These are phyloP conservation scores for Hypoxylon sp. DNA, from an alignment of 2,329 filamentous ascomycete genomes.

Conservation along the genomic window DNA sequence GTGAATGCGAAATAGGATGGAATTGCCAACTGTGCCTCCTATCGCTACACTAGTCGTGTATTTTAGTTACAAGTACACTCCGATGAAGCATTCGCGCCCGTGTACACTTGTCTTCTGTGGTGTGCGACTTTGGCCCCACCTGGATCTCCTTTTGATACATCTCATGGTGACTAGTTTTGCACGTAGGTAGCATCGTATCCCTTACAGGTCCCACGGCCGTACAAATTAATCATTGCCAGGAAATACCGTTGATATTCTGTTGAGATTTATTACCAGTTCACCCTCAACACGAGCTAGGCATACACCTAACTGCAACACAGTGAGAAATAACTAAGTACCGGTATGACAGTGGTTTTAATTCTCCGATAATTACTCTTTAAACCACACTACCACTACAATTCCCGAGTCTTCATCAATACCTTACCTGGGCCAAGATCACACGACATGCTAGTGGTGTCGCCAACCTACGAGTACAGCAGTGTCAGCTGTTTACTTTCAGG, in stretches of 20 bases:
- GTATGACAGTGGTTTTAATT: background rate
- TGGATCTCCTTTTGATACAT: constrained; percentile 21
- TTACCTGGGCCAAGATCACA: constrained; percentile 15
- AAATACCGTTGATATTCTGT: background rate
- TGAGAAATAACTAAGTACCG: background rate
- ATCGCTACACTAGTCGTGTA: background rate
- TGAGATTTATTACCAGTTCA: background rate
- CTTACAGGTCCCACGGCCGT: constrained; percentile 26
- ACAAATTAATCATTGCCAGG: background rate
- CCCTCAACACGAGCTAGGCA: background rate
- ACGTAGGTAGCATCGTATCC: constrained; percentile 25
- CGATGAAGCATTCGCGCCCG: constrained; percentile 3
- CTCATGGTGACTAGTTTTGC: constrained; percentile 18
- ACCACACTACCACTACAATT: background rate
- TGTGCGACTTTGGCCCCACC: constrained; percentile 30
- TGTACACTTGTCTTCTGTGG: constrained; percentile 18
- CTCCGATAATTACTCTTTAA: background rate
- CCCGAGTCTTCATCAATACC: background rate
- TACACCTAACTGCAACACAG: background rate
- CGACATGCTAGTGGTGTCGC: constrained; percentile 14
- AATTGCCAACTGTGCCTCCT: constrained; percentile 8
- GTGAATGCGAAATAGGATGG: background rate
- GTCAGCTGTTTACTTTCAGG: constrained; percentile 4
- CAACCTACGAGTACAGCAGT: constrained; percentile 9
- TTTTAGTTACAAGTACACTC: constrained; percentile 8